These are phyloP conservation scores for Farysia itapuensis DNA, from an alignment of 1,284 basidiomycete species.

Conservation along the genomic window DNA sequence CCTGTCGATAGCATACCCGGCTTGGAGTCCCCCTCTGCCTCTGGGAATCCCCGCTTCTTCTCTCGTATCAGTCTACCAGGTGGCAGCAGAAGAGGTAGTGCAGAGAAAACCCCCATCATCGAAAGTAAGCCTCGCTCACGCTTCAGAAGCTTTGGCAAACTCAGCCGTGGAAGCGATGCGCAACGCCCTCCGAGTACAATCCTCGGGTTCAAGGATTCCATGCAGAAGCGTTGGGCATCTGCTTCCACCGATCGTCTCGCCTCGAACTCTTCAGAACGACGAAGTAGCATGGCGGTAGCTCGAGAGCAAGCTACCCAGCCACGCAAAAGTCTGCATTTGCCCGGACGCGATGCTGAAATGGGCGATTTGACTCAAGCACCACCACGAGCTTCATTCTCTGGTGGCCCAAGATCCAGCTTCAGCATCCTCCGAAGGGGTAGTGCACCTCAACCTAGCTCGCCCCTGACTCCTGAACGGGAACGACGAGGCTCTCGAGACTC, in stretches of 20 bases:
- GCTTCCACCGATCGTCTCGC: slow-evolving; percentile 29
- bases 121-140: slow-evolving; percentile 15
- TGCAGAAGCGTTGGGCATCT: slow-evolving; percentile 22
- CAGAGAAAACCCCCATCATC: slow-evolving; percentile 7
- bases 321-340: slow-evolving; percentile 24
- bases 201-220: neutral
- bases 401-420: slow-evolving; percentile 16
- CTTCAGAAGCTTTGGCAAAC: slow-evolving; percentile 14
- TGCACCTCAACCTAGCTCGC: too few species aligned
- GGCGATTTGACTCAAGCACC: too few species aligned
- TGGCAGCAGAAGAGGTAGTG: slow-evolving; percentile 16
- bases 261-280: neutral
- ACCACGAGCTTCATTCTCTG: too few species aligned
- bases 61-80: slow-evolving; percentile 24
- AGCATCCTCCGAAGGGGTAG: slow-evolving; percentile 25
- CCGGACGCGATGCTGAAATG: neutral
- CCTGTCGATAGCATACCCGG: too few species aligned
- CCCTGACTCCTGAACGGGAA: too few species aligned
- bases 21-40: too few species aligned
- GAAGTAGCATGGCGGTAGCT: slow-evolving; percentile 19
- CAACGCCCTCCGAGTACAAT: neutral
- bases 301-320: slow-evolving; percentile 20
- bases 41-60: slow-evolving; percentile 13
- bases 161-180: slow-evolving; percentile 5
- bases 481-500: too few species aligned